Conservation (phyloP, 805 yeast species). For the Wickerhamomyces silvicola region DNA sequence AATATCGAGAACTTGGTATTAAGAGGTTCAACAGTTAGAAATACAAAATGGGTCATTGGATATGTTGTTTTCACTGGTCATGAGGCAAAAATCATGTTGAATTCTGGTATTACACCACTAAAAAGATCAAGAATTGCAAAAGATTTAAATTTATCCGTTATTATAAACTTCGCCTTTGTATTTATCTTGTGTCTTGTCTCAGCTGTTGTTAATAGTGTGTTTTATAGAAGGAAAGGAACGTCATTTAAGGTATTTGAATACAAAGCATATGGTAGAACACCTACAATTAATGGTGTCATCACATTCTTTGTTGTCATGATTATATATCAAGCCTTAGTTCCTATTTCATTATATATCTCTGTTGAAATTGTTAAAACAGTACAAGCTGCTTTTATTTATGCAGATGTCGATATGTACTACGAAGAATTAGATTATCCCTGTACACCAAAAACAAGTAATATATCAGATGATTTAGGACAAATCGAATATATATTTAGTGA, state of each 20-base stretch:
- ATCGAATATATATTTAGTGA: conserved; percentile 80
- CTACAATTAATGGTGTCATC: conserved; percentile 63
- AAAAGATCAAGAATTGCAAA: conserved; percentile 69
- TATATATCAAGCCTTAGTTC: conserved; percentile 72
- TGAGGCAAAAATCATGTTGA: conserved; percentile 75
- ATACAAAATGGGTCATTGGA: conserved; percentile 78
- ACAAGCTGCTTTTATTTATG: conserved; percentile 73
- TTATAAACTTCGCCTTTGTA: conserved; percentile 56
- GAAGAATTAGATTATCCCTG: conserved; percentile 69
- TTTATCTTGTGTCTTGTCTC: conserved; percentile 63
- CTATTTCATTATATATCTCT: conserved; percentile 75
- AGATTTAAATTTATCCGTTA: conserved; percentile 64
- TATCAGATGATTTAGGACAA: conserved; percentile 81
- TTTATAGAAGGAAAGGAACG: conserved; percentile 37
- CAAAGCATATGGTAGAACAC: conserved; percentile 57
- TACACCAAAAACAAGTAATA: conserved; percentile 78
- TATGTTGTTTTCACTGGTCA: conserved; percentile 69
- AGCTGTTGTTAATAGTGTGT: conserved; percentile 67
- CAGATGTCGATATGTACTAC: conserved; percentile 68
- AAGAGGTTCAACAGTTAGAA: conserved; percentile 69
- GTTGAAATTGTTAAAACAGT: conserved; percentile 77
- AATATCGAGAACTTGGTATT: conserved; percentile 61
- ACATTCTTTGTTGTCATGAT: conserved; percentile 72
- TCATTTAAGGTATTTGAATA: conserved; percentile 61
- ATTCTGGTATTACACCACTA: conserved; percentile 73